phyloP scores from a whole-genome alignment of 768 basidiomycete species.

The Hirschioporus abietinus region DNA sequence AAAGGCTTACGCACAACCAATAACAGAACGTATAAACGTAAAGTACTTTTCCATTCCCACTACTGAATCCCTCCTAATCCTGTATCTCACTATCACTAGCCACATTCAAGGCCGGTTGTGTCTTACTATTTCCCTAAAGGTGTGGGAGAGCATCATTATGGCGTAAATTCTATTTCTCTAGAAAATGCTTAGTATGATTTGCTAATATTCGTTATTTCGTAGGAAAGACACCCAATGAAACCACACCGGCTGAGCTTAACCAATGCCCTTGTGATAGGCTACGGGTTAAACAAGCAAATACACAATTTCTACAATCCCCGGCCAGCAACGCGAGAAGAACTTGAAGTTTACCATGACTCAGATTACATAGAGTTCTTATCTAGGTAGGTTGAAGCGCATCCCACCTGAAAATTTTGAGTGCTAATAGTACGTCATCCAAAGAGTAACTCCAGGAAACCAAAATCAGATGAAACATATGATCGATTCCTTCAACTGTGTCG shows the following conservation, averaged over 20 bases:
- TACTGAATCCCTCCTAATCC: neutral
- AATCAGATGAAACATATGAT: slow-evolving; percentile 70
- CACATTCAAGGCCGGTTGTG: slow-evolving; percentile 84
- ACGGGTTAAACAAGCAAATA: slow-evolving; percentile 93
- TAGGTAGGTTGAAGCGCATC: slow-evolving; percentile 44
- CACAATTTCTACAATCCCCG: slow-evolving; percentile 88
- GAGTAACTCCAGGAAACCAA: slow-evolving; percentile 78
- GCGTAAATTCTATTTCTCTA: slow-evolving; percentile 42
- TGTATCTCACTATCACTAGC: slow-evolving; percentile 27
- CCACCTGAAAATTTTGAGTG: neutral
- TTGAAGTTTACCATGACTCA: slow-evolving; percentile 87
- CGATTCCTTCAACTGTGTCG: slow-evolving; percentile 88
- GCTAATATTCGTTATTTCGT: slow-evolving; percentile 8
- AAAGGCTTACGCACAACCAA: slow-evolving; percentile 69
- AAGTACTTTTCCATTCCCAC: slow-evolving; percentile 20
- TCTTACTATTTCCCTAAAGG: slow-evolving; percentile 96
- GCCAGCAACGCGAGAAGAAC: slow-evolving; percentile 82
- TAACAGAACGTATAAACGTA: slow-evolving; percentile 76
- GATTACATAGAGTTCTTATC: slow-evolving; percentile 97
- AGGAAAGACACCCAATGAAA: slow-evolving; percentile 99
- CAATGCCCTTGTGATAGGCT: slow-evolving; percentile 92
- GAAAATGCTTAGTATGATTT: neutral
- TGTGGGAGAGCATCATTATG: slow-evolving; percentile 95
- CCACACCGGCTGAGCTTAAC: slow-evolving; percentile 94
- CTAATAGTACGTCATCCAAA: slow-evolving; percentile 24